Base-by-base conservation (phyloP, 2,329 filamentous ascomycete species). In the Biscogniauxia sp. region DNA sequence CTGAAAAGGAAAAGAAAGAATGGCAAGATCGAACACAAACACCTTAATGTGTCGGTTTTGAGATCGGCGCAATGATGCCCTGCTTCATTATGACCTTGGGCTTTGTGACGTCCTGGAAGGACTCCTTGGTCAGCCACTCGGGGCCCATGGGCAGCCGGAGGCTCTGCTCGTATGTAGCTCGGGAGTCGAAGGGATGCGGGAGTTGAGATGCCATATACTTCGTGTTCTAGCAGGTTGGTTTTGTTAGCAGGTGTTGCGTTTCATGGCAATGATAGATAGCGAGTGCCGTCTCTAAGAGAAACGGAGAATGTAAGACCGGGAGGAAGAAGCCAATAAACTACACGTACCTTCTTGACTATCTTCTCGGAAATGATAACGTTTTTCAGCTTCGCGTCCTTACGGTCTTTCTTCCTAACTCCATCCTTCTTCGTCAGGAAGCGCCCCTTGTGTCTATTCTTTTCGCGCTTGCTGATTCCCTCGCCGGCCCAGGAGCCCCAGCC, bases 111-210 rank as follows among this genome's bases (percentile, higher is more conserved):
- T 90, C 87, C 80, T 98, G 93, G 83, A 95, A 95, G 15, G 90
- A 92, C 79, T 92, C 88, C 84, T 97, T 97, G n/a, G 94, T 98
- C 68, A 88, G 88, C 93, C 94, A 99, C 77, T 99, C 94, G 17
- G 90, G 92, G 1, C 95, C 95, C 62, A 98, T 86, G 1, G 95
- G 95, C 67, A 97, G 78, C 51, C 94, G 84, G 61, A 98, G 80
- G 65, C 90, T 91, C 55, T 94, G 82, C 81, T 99, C 95, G 77
- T 98, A 98, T 80, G 97, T 93, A 72, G 90, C 84, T 68, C 84
- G 84, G 26, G 85, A 92, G 81, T 97, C 94, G 76, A 93, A 98
- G n/a, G 88, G 88, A 77, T 96, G 91, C 55, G 95, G 95, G 55
- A 99, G 80, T 69, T 87, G 85, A 8, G 88, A 87, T 19, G 95